Percentiles rank a stretch among this genome's conserved stretches.
Conservation (phyloP, 495 filamentous ascomycete species). For the Trichoderma orchidacearum region DNA sequence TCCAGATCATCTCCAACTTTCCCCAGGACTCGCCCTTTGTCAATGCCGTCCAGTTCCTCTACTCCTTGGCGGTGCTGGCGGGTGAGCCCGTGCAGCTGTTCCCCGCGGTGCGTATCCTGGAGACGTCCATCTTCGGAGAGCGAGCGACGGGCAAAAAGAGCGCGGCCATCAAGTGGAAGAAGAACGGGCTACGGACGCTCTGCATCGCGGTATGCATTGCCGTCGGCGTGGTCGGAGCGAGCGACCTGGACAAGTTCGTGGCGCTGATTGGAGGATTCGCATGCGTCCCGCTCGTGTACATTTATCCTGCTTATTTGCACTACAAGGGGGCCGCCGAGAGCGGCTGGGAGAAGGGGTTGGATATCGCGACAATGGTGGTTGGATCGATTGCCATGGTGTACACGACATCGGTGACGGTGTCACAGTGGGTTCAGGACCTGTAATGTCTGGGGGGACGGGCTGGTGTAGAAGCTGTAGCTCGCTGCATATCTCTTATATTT, state of each 20-base stretch:
- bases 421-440: slow-evolving; percentile 25
- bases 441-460: too few relatives aligned
- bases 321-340: slow-evolving; percentile 41
- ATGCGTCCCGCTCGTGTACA: slow-evolving; percentile 81
- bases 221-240: slow-evolving; percentile 39
- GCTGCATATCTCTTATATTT: too few relatives aligned
- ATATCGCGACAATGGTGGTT: slow-evolving; percentile 39
- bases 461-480: too few relatives aligned
- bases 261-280: slow-evolving; percentile 49
- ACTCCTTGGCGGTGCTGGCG: slow-evolving; percentile 47
- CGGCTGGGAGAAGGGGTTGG: slow-evolving; percentile 29
- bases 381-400: slow-evolving; percentile 49
- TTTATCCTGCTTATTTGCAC: slow-evolving; percentile 67
- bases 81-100: slow-evolving; percentile 53
- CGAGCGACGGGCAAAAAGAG: slow-evolving; percentile 40
- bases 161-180: slow-evolving; percentile 46
- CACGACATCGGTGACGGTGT: slow-evolving; percentile 42
- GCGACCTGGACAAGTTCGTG: slow-evolving; percentile 50
- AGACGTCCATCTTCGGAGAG: slow-evolving; percentile 37
- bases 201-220: slow-evolving; percentile 35
- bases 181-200: slow-evolving; percentile 41
- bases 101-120: slow-evolving; percentile 47
- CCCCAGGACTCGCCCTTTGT: slow-evolving; percentile 48
- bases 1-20: slow-evolving; percentile 52
- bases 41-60: slow-evolving; percentile 52